These are phyloP conservation scores for Ustilago xerochloae DNA, from an alignment of 1,284 basidiomycete species.

Conservation along the genomic window DNA sequence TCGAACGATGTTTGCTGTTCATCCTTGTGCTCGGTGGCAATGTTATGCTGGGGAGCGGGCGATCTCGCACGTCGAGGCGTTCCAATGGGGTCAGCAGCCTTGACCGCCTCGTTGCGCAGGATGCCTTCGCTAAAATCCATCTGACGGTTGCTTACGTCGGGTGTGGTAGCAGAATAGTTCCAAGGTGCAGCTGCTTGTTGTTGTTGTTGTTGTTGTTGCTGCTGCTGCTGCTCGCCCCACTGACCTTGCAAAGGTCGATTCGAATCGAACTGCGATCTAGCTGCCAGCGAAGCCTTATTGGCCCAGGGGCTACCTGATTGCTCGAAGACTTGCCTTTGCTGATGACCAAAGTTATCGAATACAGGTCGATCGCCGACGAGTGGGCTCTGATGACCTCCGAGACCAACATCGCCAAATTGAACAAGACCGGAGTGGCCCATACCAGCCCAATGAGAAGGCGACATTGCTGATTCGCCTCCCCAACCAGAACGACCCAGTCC, in stretches of 20 bases:
- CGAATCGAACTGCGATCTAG: slow-evolving; percentile 40
- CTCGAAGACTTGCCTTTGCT: slow-evolving; percentile 25
- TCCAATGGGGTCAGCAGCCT: slow-evolving; percentile 44
- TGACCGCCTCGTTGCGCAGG: slow-evolving; percentile 35
- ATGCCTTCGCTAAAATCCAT: slow-evolving; percentile 36
- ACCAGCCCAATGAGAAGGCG: slow-evolving; percentile 38
- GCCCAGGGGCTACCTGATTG: slow-evolving; percentile 39
- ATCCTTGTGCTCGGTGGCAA: slow-evolving; percentile 15
- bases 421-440: slow-evolving; percentile 34
- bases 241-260: slow-evolving; percentile 28
- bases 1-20: slow-evolving; percentile 45
- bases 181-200: slow-evolving; percentile 16
- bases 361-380: slow-evolving; percentile 32
- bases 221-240: slow-evolving; percentile 36
- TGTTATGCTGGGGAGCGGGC: slow-evolving; percentile 35
- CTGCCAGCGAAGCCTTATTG: slow-evolving; percentile 34
- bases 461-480: slow-evolving; percentile 29
- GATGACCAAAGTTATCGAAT: slow-evolving; percentile 36
- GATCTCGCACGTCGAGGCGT: slow-evolving; percentile 48
- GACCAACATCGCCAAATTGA: slow-evolving; percentile 40
- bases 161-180: slow-evolving; percentile 30
- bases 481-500: slow-evolving; percentile 36
- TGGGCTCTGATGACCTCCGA: slow-evolving; percentile 36
- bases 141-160: slow-evolving; percentile 39
- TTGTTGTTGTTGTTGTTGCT: slow-evolving; percentile 1